Percentiles rank a stretch among this genome's conserved stretches.
Conservation (phyloP, 2,329 filamentous ascomycete genomes). For the Colletotrichum camelliae region DNA sequence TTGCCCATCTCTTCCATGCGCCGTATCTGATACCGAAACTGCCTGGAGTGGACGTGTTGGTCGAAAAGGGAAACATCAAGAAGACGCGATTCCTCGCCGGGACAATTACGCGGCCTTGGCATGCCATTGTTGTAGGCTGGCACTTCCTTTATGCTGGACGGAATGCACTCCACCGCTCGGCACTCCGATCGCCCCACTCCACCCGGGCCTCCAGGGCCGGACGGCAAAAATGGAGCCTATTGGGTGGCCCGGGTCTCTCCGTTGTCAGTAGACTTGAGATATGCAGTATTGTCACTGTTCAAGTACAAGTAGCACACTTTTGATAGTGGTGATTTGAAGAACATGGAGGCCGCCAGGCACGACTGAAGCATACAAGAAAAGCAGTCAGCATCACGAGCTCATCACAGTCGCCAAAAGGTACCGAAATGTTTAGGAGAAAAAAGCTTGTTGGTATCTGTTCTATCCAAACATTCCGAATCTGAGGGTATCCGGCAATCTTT, state of each 20-base stretch:
- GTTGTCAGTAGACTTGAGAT: background rate
- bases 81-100: background rate
- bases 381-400: background rate
- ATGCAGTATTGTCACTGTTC: rapidly evolving
- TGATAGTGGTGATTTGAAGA: background rate
- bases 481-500: background rate
- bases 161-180: background rate
- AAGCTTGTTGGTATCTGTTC: background rate
- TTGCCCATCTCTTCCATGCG: background rate
- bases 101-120: background rate
- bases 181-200: background rate
- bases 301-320: background rate
- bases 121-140: background rate
- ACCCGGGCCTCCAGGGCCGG: background rate
- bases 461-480: background rate
- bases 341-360: background rate
- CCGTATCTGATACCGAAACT: background rate
- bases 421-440: background rate
- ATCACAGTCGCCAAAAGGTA: background rate
- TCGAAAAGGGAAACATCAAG: background rate
- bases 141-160: background rate
- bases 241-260: too few relatives aligned
- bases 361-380: background rate
- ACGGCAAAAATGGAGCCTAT: background rate
- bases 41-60: background rate